Conservation (phyloP, 768 basidiomycete genomes). For the Tylopilus sp. region DNA sequence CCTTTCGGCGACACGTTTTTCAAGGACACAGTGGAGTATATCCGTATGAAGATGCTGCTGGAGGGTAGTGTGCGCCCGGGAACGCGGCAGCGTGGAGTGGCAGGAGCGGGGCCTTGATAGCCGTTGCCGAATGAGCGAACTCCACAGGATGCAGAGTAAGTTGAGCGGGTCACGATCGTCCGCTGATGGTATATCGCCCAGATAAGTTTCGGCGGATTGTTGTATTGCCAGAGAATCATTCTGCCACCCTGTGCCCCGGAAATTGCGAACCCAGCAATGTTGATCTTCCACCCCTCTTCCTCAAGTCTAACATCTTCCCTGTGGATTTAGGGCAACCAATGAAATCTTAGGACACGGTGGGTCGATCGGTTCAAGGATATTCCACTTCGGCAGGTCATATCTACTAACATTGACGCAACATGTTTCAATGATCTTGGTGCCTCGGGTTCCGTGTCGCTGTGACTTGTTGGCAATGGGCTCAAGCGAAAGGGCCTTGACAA, state of each 20-base stretch:
- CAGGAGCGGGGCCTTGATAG: background rate
- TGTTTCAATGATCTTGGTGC: background rate
- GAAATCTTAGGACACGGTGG: background rate
- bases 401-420: conserved; percentile 1
- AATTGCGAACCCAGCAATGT: conserved; percentile 3
- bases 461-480: background rate
- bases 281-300: background rate
- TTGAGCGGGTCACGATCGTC: conserved; percentile 1
- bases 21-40: conserved; percentile 54
- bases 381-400: conserved; percentile 3
- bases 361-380: background rate
- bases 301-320: conserved; percentile 4
- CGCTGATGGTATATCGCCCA: conserved; percentile 9
- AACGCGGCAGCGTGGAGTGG: too few relatives aligned
- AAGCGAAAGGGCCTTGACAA: background rate
- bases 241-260: conserved; percentile 15
- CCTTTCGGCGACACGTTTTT: conserved; percentile 50
- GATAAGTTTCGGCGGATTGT: conserved; percentile 5
- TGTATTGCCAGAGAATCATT: conserved; percentile 9
- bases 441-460: background rate
- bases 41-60: conserved; percentile 47
- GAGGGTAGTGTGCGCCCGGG: too few relatives aligned
- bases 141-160: conserved; percentile 1
- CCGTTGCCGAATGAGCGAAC: background rate
- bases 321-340: background rate